Conservation (phyloP, 257 asterid genomes). For the Gynochthodes officinalis region DNA sequence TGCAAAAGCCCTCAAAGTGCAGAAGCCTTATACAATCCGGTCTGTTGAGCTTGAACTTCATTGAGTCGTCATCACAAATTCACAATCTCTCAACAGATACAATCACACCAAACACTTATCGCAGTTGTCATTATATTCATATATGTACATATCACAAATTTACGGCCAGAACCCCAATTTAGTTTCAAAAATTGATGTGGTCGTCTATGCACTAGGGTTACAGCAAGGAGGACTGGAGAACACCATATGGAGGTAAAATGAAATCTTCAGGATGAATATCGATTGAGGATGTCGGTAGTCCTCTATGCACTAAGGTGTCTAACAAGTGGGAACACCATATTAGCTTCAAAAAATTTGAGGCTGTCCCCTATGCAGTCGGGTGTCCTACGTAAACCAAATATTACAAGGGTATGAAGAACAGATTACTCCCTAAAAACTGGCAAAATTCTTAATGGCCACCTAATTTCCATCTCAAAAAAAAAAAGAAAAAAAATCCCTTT, state of each 20-base stretch:
- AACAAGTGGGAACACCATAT: background rate
- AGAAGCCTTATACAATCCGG: background rate
- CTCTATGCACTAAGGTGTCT: too few relatives aligned
- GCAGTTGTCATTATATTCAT: background rate
- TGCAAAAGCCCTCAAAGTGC: background rate
- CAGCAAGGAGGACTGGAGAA: background rate
- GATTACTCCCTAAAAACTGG: background rate
- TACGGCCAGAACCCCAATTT: too few relatives aligned
- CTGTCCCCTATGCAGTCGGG: background rate
- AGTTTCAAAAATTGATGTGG: too few relatives aligned
- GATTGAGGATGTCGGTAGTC: too few relatives aligned
- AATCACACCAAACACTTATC: background rate
- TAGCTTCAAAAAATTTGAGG: background rate
- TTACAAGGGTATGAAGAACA: background rate
- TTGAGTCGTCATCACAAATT: background rate
- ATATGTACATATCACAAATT: background rate
- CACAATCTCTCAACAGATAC: background rate
- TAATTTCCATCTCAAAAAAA: too few relatives aligned
- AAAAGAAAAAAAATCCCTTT: too few relatives aligned
- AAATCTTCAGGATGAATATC: too few relatives aligned
- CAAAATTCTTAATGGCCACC: background rate
- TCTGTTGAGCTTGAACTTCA: slow-evolving; percentile 1
- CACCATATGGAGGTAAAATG: background rate
- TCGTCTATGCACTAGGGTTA: too few relatives aligned
- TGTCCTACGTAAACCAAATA: background rate